Base-by-base conservation (phyloP, 345 rosid genomes). In the Hypericum androsaemum region DNA sequence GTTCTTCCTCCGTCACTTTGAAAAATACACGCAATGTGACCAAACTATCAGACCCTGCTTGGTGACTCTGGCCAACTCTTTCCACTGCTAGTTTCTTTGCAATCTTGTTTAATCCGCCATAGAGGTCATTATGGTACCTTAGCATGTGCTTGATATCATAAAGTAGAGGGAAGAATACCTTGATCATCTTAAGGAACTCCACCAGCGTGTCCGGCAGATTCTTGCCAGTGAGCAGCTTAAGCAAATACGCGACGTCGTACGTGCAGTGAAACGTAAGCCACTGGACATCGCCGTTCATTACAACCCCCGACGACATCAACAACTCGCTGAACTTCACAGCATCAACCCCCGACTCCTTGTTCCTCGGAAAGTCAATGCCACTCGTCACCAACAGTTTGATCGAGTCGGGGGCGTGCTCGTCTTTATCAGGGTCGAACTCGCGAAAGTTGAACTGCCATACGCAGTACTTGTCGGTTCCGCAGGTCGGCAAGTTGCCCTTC, bases 11-110 rank as follows among this genome's bases (percentile, higher is more conserved):
- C n/a, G n/a, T 81, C 52, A 86, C 43, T 63, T 77, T 82, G 80
- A 65, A 71, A 74, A 82, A 86, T 62, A 89, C 74, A 70, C 79
- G 80, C 17, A 74, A 76, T 28, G 95, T 86, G 41, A 82, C 80
- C 76, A 82, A 75, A 64, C 88, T 86, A 73, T 86, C 95, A 0
- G 90, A 86, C 50, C 90, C 90, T 1, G 90, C 95, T 66, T 78
- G 95, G 56, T 86, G 95, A 63, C 82, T 75, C 35, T 72, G 60
- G 43, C 95, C 90, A 8, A 86, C 68, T 63, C 90, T 58, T 71
- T 80, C 80, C 52, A 86, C 83, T 11, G 70, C 82, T 64, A 83
- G 71, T 63, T 71, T 39, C 78, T 73, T 82, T 0, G 95, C 95
- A 17, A 86, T 73, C 61, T 80, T 86, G 74, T 80, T 79, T 78